Conservation (phyloP, 2,329 filamentous ascomycete genomes). For the Nectriaceae sp. region DNA sequence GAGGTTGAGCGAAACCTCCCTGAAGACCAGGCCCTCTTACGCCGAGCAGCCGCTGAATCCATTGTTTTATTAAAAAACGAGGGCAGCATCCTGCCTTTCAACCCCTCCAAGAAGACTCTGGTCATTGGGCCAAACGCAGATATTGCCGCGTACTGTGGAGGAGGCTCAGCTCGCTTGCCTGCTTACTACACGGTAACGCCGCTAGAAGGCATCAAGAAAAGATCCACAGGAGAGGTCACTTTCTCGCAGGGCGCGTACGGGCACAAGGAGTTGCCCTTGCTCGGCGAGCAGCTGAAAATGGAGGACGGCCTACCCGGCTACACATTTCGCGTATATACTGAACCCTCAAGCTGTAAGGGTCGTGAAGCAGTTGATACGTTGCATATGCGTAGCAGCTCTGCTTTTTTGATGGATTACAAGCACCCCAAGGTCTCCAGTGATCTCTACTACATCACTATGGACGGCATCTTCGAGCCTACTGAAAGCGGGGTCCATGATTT, state of each 20-base stretch:
- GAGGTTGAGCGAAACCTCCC: slow-evolving; percentile 16
- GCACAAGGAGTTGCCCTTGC: slow-evolving; percentile 34
- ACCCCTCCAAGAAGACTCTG: slow-evolving; percentile 41
- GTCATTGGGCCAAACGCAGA: slow-evolving; percentile 58
- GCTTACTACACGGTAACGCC: slow-evolving; percentile 35
- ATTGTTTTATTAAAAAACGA: slow-evolving; percentile 49
- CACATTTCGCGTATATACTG: slow-evolving; percentile 28
- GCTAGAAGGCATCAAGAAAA: slow-evolving; percentile 30
- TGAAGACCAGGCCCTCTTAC: slow-evolving; percentile 26
- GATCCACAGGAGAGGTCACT: slow-evolving; percentile 17
- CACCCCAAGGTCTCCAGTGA: slow-evolving; percentile 21
- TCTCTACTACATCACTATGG: slow-evolving; percentile 25
- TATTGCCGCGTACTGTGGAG: slow-evolving; percentile 33
- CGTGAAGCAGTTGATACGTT: slow-evolving; percentile 23
- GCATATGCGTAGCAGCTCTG: slow-evolving; percentile 22
- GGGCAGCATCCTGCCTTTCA: slow-evolving; percentile 29
- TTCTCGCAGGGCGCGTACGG: slow-evolving; percentile 32
- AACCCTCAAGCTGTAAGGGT: slow-evolving; percentile 5
- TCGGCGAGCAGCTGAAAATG: slow-evolving; percentile 25
- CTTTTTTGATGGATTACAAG: slow-evolving; percentile 30
- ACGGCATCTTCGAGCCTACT: slow-evolving; percentile 23
- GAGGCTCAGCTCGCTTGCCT: slow-evolving; percentile 33
- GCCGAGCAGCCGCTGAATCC: slow-evolving; percentile 53
- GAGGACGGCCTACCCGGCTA: slow-evolving; percentile 25
- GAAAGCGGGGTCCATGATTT: slow-evolving; percentile 31